Base-by-base conservation (phyloP, 1,284 basidiomycete species). In the Sanghuangporus sanghuang region DNA sequence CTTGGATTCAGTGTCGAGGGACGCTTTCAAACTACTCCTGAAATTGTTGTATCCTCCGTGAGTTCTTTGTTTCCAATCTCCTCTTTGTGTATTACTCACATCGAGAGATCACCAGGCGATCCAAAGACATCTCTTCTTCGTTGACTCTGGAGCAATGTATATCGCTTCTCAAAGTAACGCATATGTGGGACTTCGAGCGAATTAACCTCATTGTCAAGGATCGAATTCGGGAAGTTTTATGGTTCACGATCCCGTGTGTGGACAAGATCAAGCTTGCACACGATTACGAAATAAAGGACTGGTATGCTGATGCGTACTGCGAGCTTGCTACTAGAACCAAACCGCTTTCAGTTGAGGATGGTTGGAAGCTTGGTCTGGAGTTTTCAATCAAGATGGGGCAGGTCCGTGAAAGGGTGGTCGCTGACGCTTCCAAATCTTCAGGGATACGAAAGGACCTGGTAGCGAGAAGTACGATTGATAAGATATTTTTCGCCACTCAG, bases 121-220 rank as follows among this genome's bases (percentile, higher is more conserved):
- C 39, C 8, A 48, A 42, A n/a, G 49, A 38, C 35, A 16, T 36
- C 14, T 58, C 46, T 11, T 42, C 35, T 11, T 14, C 8, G 5
- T 32, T 57, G 48, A 54, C 50, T 23, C 7, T 52, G 7, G 53
- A 64, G n/a, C 53, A 64, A 35, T 62, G 59, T 9, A 6, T 36
- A 16, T n/a, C 27, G 14, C 38, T 62, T 5, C 48, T 57, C 23
- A 35, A 36, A 6, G 5, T 65, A 18, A 36, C 64, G n/a, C 56
- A 38, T 14, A 57, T 42, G 59, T 65, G 64, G 64, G 59, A 61
- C 35, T 65, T 65, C 42, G 44, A 57, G 18, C 35, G 23, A 4
- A 44, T 59, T 11, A 27, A 35, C 2, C 4, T 8, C 2, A 14
- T 57, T 7, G 44, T 44, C 32, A 46, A 39, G 55, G 35, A 36